Percentiles rank a stretch among this genome's conserved stretches.
Conservation (phyloP, 1,139 yeast species). For the Arxiozyma bovina region DNA sequence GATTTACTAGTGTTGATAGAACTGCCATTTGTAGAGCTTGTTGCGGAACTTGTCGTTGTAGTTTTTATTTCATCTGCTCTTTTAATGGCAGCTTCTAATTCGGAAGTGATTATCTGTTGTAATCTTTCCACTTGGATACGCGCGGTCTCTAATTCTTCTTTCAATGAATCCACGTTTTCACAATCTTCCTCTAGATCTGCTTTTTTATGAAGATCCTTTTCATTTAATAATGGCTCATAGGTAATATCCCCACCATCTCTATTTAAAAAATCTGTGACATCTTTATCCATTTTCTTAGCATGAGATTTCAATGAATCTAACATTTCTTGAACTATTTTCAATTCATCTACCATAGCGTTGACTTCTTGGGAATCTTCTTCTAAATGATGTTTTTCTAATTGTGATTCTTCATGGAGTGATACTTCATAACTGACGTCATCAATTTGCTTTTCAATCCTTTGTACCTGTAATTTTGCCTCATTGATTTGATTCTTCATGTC, state of each 20-base stretch:
- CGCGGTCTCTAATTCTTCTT: neutral
- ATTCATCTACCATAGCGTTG: neutral
- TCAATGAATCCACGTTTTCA: neutral
- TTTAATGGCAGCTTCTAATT: neutral
- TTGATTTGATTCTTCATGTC: neutral
- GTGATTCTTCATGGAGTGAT: neutral
- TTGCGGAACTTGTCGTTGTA: neutral
- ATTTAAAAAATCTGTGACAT: neutral
- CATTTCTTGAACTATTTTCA: neutral
- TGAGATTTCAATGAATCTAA: neutral
- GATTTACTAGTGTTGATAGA: neutral
- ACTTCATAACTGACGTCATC: neutral
- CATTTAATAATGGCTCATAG: neutral
- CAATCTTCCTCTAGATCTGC: neutral
- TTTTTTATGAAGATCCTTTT: neutral
- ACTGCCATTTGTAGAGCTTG: neutral
- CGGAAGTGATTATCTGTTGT: neutral
- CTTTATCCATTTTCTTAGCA: neutral
- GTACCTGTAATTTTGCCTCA: neutral
- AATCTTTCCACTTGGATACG: neutral
- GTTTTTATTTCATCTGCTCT: neutral
- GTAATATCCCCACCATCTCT: constrained; percentile 1
- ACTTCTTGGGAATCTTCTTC: neutral
- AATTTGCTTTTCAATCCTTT: neutral
- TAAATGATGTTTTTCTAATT: neutral